Base-by-base conservation (phyloP, 1,284 basidiomycete genomes). In the Cystodermella granulosa region DNA sequence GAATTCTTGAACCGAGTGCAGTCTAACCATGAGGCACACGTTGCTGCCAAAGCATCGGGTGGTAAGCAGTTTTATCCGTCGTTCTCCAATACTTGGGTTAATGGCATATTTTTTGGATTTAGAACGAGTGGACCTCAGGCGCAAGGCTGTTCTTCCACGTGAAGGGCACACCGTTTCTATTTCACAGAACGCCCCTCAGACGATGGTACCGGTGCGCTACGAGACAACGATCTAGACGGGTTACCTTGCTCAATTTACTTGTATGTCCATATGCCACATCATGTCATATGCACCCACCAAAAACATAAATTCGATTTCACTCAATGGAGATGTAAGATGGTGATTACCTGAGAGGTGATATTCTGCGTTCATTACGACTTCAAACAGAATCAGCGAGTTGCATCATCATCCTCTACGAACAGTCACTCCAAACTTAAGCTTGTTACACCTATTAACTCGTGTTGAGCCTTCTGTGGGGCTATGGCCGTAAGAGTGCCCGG, bases 1-100 rank as follows among this genome's bases (percentile, higher is more conserved):
- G 94, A 98, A 74, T 99, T 99, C 79, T 74, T 98, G 63, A 87
- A 92, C 75, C 82, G 95, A 62, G 96, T 98, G 66, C 88, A 96
- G 83, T 73, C 77, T 55, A 99, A 98, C 79, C 88, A 91, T 57
- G 81, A 79, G 35, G 82, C 83, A 60, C 93, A 91, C 68, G 83
- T 69, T 58, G 87, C 80, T 63, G 91, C 92, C 45, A 91, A 88
- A 80, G 84, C 77, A 66, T 89, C 83, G 76, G 92, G 91, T 64
- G 84, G 90, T 91, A 65, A 73, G 86, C 83, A 39, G 16, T 45
- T 26, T 21, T 26, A 17, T 35, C 16, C 4, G 23, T 31, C 34
- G 11, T 15, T 7, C 34, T 24, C 46, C 18, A 24, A 36, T n/a
- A 7, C 16, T 26, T 20, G 18, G n/a, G n/a, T 40, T 23, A n/a